A percentile compares a stretch with the other conserved stretches of the same genome.
Conservation (phyloP, 73 alveolate genomes). For the Diophrys appendiculata region DNA sequence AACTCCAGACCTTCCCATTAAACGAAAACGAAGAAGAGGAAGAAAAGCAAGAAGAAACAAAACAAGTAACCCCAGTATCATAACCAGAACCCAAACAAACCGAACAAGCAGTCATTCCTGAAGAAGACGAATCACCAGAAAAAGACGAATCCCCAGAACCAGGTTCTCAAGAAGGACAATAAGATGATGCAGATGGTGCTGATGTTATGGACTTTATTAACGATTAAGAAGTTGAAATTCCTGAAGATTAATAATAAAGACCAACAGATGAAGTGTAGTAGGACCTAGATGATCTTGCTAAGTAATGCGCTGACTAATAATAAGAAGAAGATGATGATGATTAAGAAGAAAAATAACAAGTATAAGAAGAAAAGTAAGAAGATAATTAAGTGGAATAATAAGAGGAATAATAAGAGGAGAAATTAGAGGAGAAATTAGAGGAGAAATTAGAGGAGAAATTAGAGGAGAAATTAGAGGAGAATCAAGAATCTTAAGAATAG, state of each 20-base stretch:
- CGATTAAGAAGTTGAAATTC: background rate
- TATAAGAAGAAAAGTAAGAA: background rate
- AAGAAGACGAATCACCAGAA: background rate
- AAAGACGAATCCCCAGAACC: background rate
- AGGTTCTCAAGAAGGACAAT: background rate
- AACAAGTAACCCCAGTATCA: no score
- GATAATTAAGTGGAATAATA: background rate
- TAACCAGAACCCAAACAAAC: no score
- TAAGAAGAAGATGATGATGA: background rate
- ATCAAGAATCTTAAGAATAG: background rate
- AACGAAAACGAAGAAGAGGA: constrained; percentile 22
- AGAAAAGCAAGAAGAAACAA: background rate
- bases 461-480: background rate
- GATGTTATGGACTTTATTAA: no score
- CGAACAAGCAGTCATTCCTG: no score
- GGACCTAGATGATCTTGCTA: background rate
- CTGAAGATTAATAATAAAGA: background rate
- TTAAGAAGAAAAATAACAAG: background rate
- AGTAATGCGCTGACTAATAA: background rate
- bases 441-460: background rate
- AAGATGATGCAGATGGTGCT: background rate
- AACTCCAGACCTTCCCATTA: constrained; percentile 40
- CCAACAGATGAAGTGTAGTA: background rate
- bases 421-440: background rate
- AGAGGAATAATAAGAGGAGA: background rate